A percentile compares a stretch with the other conserved stretches of the same genome.
These are phyloP conservation scores for Alternaria gaisen DNA, from an alignment of 2,329 filamentous ascomycete species.

Conservation along the genomic window DNA sequence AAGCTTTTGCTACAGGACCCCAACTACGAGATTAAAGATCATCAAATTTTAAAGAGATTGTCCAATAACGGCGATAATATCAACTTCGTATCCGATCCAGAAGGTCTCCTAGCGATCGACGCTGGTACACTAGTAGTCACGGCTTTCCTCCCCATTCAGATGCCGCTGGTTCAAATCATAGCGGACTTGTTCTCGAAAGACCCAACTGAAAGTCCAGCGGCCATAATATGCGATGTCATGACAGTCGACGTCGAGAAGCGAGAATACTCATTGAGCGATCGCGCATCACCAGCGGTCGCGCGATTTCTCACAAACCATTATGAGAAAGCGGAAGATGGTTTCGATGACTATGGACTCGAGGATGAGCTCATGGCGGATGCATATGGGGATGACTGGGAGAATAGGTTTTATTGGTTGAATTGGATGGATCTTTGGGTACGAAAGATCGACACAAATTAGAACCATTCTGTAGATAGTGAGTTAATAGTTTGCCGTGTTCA, in stretches of 20 bases:
- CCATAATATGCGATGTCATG: slow-evolving; percentile 12
- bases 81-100: slow-evolving; percentile 22
- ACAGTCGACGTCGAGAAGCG: neutral
- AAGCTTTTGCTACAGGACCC: slow-evolving; percentile 31
- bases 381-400: neutral
- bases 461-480: neutral
- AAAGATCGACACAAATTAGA: neutral
- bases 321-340: neutral
- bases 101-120: slow-evolving; percentile 28
- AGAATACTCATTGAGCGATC: slow-evolving; percentile 6
- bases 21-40: slow-evolving; percentile 18
- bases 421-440: neutral
- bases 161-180: slow-evolving; percentile 30
- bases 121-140: slow-evolving; percentile 24
- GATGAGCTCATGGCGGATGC: neutral
- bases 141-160: slow-evolving; percentile 15
- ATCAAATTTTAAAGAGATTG: slow-evolving; percentile 3
- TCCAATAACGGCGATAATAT: neutral
- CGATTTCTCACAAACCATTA: neutral
- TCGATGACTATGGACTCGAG: neutral
- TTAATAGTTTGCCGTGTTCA: neutral
- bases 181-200: slow-evolving; percentile 17
- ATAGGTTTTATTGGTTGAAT: slow-evolving; percentile 1
- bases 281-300: neutral
- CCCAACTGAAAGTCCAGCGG: slow-evolving; percentile 3